Base-by-base conservation (phyloP, 2,329 filamentous ascomycete genomes). In the Hypoxylon sp. region DNA sequence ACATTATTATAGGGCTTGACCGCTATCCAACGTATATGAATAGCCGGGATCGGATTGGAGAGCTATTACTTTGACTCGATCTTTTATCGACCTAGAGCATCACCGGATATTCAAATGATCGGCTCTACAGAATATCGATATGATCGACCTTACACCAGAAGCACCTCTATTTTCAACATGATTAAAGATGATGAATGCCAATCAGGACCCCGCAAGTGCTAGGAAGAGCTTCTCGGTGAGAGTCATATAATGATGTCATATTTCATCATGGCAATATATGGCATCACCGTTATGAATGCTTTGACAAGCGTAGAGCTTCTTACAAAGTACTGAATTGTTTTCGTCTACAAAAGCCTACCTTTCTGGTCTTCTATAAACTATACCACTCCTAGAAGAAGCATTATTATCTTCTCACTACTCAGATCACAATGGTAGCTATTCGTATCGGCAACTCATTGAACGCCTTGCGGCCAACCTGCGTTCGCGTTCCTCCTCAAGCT, bases 401-500 rank as follows among this genome's bases (percentile, higher is more conserved):
- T 31, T 22, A 26, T 0, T 29, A 5, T 17, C 5, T 17, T 24
- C 19, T 17, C 31, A 48, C 13, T 26, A 47, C 11, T 17, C 33
- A 52, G n/a, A 4, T 66, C 70, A 75, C 60, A 68, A 78, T 78
- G 75, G 71, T 70, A 22, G 69, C 73, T 51, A 68, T 76, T 63
- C 77, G 77, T 51, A 69, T 78, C 46, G 71, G 62, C 50, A 75
- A 72, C 58, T 63, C 73, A 9, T 44, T 77, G 46, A 70, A 66
- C 63, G 71, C 66, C 47, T 39, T 75, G 11, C 67, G 74, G 58
- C 71, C 70, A 31, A 57, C 73, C 24, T 70, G 73, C 42, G 68
- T 64, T 39, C 66, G 68, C 57, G 62, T 69, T 42, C 69, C 75
- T 26, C 73, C 75, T 26, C 73, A 60, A 67, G 48, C 52, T 22